Percentiles rank a stretch among this genome's conserved stretches.
These are phyloP conservation scores for Calonectria hawksworthii DNA, from an alignment of 2,329 filamentous ascomycete genomes.

Conservation along the genomic window DNA sequence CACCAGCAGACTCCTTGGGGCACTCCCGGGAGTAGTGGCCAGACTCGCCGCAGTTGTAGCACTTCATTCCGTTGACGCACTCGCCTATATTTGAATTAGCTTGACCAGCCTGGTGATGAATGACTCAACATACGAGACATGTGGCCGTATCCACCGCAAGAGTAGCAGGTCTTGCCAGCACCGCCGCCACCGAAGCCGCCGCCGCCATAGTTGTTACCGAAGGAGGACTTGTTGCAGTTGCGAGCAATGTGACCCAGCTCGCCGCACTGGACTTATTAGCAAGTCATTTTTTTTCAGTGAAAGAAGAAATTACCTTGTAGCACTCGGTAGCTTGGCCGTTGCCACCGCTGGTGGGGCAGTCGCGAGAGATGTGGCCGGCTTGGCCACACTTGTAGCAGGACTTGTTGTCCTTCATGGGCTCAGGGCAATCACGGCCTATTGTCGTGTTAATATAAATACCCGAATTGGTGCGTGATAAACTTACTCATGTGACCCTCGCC, in stretches of 20 bases:
- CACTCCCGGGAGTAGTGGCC: conserved; percentile 97
- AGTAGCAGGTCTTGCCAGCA: conserved; percentile 92
- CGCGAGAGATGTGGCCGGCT: conserved; percentile 91
- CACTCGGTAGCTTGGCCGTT: conserved; percentile 76
- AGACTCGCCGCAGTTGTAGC: conserved; percentile 98
- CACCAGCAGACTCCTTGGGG: conserved; percentile 87
- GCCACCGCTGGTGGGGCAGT: conserved; percentile 74
- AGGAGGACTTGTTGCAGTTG: conserved; percentile 79
- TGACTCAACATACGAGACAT: conserved; percentile 80
- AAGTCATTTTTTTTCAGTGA: not conserved
- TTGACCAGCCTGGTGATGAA: not conserved
- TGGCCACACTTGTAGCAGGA: conserved; percentile 85
- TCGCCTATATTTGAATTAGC: conserved; percentile 68
- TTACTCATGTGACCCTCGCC: conserved; percentile 83
- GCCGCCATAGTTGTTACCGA: conserved; percentile 62
- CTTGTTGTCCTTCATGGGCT: conserved; percentile 88
- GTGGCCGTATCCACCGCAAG: conserved; percentile 96
- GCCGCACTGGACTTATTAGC: conserved; percentile 74
- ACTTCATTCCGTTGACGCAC: conserved; percentile 99
- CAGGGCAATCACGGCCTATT: conserved; percentile 91
- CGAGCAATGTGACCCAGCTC: conserved; percentile 97
- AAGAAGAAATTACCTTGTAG: conserved; percentile 77
- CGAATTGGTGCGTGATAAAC: conserved; percentile 48
- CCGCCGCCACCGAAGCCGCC: conserved; percentile 62
- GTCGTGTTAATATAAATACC: conserved; percentile 3